These are phyloP conservation scores for Trichophyton verrucosum DNA, from an alignment of 2,329 filamentous ascomycete species.

Conservation along the genomic window DNA sequence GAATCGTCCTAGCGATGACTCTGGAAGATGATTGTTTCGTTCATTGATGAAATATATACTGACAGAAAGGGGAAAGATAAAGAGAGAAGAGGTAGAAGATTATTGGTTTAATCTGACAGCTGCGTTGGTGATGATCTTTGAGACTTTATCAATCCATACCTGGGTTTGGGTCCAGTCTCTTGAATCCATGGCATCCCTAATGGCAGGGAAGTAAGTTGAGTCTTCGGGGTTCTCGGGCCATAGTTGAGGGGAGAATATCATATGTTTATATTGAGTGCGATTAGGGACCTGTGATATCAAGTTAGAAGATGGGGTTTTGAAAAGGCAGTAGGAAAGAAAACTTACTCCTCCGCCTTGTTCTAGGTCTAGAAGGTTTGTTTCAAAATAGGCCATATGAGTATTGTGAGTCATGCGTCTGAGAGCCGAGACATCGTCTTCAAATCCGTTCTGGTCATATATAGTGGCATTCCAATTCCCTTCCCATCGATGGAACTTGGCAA, in stretches of 20 bases:
- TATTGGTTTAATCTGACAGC: slow-evolving; percentile 35
- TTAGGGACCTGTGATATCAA: slow-evolving; percentile 53
- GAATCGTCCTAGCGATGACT: background rate
- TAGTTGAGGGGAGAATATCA: slow-evolving; percentile 71
- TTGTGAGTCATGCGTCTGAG: slow-evolving; percentile 64
- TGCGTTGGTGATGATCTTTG: slow-evolving; percentile 53
- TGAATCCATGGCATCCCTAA: slow-evolving; percentile 64
- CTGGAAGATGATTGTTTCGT: background rate
- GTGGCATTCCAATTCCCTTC: slow-evolving; percentile 63
- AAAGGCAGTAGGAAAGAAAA: slow-evolving; percentile 18
- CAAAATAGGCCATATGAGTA: slow-evolving; percentile 64
- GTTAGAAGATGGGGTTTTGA: background rate
- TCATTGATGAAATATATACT: background rate
- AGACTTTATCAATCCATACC: slow-evolving; percentile 57
- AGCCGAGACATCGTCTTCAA: slow-evolving; percentile 59
- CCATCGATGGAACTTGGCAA: slow-evolving; percentile 60
- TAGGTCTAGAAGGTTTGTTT: slow-evolving; percentile 69
- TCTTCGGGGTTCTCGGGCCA: slow-evolving; percentile 56
- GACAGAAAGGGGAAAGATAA: background rate
- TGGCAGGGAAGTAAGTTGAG: slow-evolving; percentile 60
- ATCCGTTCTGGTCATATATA: slow-evolving; percentile 59
- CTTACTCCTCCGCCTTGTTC: slow-evolving; percentile 61
- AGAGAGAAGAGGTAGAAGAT: background rate
- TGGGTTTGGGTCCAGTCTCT: slow-evolving; percentile 59
- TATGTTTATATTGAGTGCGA: slow-evolving; percentile 85